Base-by-base conservation (phyloP, 225 moss, liverwort and hornwort species). In the Pseudoscleropodium purum region DNA sequence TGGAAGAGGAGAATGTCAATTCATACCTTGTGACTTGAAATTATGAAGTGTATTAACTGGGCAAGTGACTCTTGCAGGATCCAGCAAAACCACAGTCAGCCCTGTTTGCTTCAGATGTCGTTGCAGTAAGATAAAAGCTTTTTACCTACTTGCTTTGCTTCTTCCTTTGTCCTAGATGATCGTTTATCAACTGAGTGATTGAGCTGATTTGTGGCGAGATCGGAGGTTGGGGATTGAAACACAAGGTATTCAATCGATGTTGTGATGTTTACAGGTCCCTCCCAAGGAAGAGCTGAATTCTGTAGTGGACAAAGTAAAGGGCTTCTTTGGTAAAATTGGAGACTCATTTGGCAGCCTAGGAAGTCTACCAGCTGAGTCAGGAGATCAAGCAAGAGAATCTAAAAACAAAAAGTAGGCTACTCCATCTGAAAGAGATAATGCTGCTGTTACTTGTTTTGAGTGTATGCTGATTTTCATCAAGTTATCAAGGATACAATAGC, bases 261-360 rank as follows among this genome's bases (percentile, higher is more conserved):
- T 87, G 63, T 87, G 87, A 49, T 84, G 83, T 80, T 84, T 85
- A 49, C 91, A 96, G 95, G 90, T 97, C 62, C 99, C 99, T 60
- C 97, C 97, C 17, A 89, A 97, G 87, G 97, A 93, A 84, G 96
- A 97, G 73, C 88, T 99, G 75, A 94, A 96, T 79, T 96, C 97
- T 54, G 94, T 99, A 62, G 94, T 96, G 81, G 97, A 97, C 90
- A 99, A 94, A 93, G 93, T 97, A 7, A 99, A 97, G 93, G 93
- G 92, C 84, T 94, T 98, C 63, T 95, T 99, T 75, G 93, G 96
- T 41, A 97, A 96, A 77, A 94, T 97, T 34, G 97, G 97, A 91
- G 97, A 99, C 7, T 96, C 97, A 9, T 97, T 99, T 88, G 95
- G 99, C 72, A 94, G 95, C 85, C 84, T 97, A 74, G 93, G 94